phyloP scores from a whole-genome alignment of 768 basidiomycete species.

The Clathrus columnatus region DNA sequence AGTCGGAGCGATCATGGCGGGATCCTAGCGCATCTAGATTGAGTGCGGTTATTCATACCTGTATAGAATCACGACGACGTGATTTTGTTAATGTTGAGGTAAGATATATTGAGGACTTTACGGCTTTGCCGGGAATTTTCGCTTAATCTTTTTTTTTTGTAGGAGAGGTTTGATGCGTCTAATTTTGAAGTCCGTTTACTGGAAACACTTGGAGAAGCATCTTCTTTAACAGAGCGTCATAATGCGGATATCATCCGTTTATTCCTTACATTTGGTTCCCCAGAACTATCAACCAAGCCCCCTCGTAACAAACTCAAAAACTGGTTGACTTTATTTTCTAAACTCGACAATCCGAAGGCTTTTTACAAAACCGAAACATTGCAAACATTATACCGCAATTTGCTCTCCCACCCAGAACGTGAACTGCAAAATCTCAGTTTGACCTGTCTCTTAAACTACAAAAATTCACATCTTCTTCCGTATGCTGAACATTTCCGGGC shows the following conservation, averaged over 20 bases:
- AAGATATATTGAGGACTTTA: conserved; percentile 8
- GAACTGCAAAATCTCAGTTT: conserved; percentile 67
- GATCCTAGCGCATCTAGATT: conserved; percentile 65
- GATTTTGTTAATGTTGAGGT: conserved; percentile 29
- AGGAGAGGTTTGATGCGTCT: conserved; percentile 54
- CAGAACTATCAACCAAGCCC: conserved; percentile 16
- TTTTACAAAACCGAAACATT: conserved; percentile 61
- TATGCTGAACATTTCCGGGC: conserved; percentile 58
- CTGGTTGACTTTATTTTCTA: conserved; percentile 83
- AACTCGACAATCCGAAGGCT: conserved; percentile 90
- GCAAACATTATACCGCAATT: conserved; percentile 53
- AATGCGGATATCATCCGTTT: conserved; percentile 80
- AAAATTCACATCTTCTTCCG: conserved; percentile 42
- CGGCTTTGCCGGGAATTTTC: background rate
- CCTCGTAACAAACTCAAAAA: conserved; percentile 51
- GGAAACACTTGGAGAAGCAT: conserved; percentile 53
- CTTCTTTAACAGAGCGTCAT: conserved; percentile 74
- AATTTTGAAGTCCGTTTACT: conserved; percentile 82
- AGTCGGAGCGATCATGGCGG: conserved; percentile 69
- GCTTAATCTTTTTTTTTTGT: conserved; percentile 4
- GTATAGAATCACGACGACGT: conserved; percentile 21
- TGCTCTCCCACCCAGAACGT: conserved; percentile 80
- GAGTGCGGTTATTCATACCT: conserved; percentile 44
- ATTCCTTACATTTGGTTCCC: conserved; percentile 46
- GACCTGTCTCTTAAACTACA: conserved; percentile 76